A percentile compares a stretch with the other conserved stretches of the same genome.
These are phyloP conservation scores for Schizosaccharomyces cryophilus DNA, from an alignment of 805 yeast species.

Conservation along the genomic window DNA sequence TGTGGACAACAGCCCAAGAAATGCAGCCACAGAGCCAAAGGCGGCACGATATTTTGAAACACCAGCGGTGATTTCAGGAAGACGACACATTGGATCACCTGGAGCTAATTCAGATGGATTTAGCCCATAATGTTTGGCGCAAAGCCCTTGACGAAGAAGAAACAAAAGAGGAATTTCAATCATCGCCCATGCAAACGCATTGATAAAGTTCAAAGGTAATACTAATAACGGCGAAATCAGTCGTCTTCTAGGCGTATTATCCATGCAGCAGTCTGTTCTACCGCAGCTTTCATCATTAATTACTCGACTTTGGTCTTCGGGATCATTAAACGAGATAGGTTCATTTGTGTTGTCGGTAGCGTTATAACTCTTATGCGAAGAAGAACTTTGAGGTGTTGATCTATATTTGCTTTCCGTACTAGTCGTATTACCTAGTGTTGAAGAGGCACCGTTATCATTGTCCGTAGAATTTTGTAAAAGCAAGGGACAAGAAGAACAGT, in stretches of 20 bases:
- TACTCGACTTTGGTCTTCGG: background rate
- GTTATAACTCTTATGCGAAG: background rate
- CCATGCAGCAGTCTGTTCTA: background rate
- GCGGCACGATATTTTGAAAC: background rate
- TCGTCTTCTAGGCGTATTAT: background rate
- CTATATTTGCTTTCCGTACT: too few species aligned
- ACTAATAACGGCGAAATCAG: background rate
- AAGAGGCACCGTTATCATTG: background rate
- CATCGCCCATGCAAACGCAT: background rate
- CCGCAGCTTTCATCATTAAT: background rate
- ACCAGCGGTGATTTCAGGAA: background rate
- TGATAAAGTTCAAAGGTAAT: background rate
- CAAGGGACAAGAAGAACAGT: background rate
- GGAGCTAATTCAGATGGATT: background rate
- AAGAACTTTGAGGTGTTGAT: too few species aligned
- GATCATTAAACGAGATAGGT: background rate
- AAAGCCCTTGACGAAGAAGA: background rate
- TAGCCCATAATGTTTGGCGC: background rate
- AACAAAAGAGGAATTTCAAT: slow-evolving; percentile 2
- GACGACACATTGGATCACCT: background rate
- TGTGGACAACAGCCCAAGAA: background rate
- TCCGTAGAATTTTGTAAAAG: background rate
- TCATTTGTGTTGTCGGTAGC: background rate
- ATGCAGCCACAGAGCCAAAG: background rate
- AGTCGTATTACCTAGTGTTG: too few species aligned